Evolutionary conservation across 1,284 basidiomycete species (phyloP).

Genomic region (Rhizoctonia solani): DNA sequence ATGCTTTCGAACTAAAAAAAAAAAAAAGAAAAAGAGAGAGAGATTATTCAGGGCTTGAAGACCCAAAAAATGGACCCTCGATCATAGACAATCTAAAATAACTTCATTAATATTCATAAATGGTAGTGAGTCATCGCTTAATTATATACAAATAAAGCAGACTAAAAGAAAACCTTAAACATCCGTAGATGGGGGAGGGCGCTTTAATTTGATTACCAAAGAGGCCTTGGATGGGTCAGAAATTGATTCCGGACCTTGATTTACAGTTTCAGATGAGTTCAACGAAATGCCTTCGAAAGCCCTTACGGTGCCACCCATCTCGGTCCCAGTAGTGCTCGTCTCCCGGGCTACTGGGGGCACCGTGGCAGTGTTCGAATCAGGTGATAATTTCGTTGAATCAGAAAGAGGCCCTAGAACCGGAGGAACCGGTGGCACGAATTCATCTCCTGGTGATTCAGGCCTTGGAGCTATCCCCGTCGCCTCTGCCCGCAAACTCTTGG

Average conservation of each 20-base stretch:
- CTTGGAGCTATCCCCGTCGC: not conserved
- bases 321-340: no score
- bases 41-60: no score
- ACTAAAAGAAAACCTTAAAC: not conserved
- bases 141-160: no score
- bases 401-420: no score
- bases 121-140: no score
- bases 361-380: not conserved
- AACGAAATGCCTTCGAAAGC: slow-evolving; percentile 1
- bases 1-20: no score
- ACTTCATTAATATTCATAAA: no score
- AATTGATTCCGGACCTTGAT: not conserved
- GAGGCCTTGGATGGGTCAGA: not conserved
- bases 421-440: not conserved
- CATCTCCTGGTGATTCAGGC: not conserved
- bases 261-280: not conserved
- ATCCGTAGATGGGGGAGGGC: not conserved
- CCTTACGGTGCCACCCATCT: not conserved
- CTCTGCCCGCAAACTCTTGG: not conserved
- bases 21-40: no score
- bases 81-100: no score
- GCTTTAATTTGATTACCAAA: not conserved
- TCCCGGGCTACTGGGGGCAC: no score
- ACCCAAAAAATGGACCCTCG: no score
- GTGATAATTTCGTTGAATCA: no score